Evolutionary conservation across 176 grass and related monocot species (phyloP), one percentile per base, ranked within the genome.

Genomic region (Musa schizocarpa): DNA sequence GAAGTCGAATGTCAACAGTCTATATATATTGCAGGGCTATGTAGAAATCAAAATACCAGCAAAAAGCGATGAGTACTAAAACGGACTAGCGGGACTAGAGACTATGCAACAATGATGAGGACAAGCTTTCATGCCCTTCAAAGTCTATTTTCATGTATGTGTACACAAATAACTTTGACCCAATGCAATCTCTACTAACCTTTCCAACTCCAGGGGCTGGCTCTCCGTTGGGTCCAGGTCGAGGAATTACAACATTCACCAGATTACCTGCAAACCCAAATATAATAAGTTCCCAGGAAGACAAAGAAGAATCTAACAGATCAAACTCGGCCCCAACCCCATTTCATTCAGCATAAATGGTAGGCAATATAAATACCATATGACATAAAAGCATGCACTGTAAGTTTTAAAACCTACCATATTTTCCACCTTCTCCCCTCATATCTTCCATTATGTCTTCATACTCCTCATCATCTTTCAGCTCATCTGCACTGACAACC

Each of bases 371-470:
- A 70, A 70, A 9, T 50, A 49, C 29, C 14, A 17, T 14, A 20
- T n/a, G n/a, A 50, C 9, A 12, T 20, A 51, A 85, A 81, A 76
- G 29, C 59, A 79, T 58, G 19, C 73, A 71, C 24, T 6, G 0
- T 43, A 6, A 6, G 4, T 43, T 43, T 43, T 9, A 73, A 13
- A 52, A 20, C 51, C 80, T 91, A 89, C 95, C 95, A 72, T 98
- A 98, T 93, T 86, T 91, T 79, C 77, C 80, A 1, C 88, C 90
- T 89, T 98, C 95, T 70, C 85, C 89, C 82, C 84, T 91, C 95
- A 98, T 98, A 81, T 98, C 95, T 71, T 98, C 90, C 73, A 98
- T 53, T 82, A 98, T 98, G 72, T 91, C 95, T 76, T 81, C 88
- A 2, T 93, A 93, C 70, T 93, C 95, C 63, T 91, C 95, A 20